Conservation (phyloP, 257 asterid species). For the Penstemon barbatus region DNA sequence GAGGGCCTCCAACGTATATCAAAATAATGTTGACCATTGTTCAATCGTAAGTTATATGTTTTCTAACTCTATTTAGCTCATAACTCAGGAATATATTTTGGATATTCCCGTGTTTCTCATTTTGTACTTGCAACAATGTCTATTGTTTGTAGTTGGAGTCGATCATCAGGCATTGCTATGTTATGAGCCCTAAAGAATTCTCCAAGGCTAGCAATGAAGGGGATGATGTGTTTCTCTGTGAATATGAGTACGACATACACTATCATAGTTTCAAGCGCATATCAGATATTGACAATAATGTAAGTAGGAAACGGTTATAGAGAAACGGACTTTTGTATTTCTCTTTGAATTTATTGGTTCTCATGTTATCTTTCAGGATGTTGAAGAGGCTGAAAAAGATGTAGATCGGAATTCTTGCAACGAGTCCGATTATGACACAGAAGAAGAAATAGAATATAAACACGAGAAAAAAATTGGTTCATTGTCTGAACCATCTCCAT, state of each 20-base stretch:
- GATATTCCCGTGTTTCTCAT: slow-evolving; percentile 11
- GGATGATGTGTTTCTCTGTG: slow-evolving; percentile 89
- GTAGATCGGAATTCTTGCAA: slow-evolving; percentile 65
- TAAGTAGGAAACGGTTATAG: slow-evolving; percentile 29
- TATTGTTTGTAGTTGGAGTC: slow-evolving; percentile 70
- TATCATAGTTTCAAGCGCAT: slow-evolving; percentile 92
- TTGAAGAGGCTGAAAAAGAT: slow-evolving; percentile 54
- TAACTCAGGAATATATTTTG: too few relatives aligned
- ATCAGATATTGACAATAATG: slow-evolving; percentile 61
- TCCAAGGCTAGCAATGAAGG: slow-evolving; percentile 69
- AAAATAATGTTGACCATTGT: too few relatives aligned
- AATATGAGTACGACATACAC: slow-evolving; percentile 75
- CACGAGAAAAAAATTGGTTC: slow-evolving; percentile 42
- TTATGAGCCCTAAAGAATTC: slow-evolving; percentile 71
- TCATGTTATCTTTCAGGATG: slow-evolving; percentile 49
- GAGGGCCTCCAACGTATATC: neutral
- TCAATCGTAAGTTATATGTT: too few relatives aligned
- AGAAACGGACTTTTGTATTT: slow-evolving; percentile 14
- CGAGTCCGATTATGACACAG: slow-evolving; percentile 53
- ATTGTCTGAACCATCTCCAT: slow-evolving; percentile 37
- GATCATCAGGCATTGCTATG: slow-evolving; percentile 73
- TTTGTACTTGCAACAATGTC: slow-evolving; percentile 6
- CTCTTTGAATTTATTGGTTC: slow-evolving; percentile 27
- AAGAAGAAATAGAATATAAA: slow-evolving; percentile 57
- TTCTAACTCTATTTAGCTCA: too few relatives aligned